phyloP scores from a whole-genome alignment of 1,284 basidiomycete species.

The Naganishia cerealis region DNA sequence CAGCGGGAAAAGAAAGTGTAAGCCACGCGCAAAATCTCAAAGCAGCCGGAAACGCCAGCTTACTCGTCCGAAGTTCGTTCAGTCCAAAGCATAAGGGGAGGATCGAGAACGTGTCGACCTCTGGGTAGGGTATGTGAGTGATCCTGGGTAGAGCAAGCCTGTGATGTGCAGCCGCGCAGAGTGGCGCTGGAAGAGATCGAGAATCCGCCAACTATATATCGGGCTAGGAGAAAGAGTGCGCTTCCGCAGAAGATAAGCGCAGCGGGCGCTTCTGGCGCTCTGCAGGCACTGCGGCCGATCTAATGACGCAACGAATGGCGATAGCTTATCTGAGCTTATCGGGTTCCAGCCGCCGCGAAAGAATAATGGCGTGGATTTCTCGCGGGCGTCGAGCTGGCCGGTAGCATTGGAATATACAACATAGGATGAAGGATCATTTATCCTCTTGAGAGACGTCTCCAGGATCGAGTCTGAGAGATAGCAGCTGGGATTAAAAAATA shows the following conservation, averaged over 20 bases:
- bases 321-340: slow-evolving; percentile 8
- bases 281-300: not conserved
- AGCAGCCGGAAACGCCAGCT: slow-evolving; percentile 32
- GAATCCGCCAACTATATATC: not conserved
- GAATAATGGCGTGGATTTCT: not conserved
- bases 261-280: slow-evolving; percentile 1
- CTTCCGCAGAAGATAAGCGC: slow-evolving; percentile 3
- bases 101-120: slow-evolving; percentile 23
- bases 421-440: too few relatives aligned
- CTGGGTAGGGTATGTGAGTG: not conserved
- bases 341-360: slow-evolving; percentile 1
- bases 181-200: not conserved
- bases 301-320: slow-evolving; percentile 6
- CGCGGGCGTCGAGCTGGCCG: too few relatives aligned
- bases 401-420: too few relatives aligned
- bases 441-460: too few relatives aligned
- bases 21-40: not conserved
- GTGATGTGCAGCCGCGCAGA: not conserved
- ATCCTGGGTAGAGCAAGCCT: not conserved
- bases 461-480: too few relatives aligned
- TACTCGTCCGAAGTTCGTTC: slow-evolving; percentile 55
- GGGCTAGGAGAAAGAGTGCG: too few relatives aligned
- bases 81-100: slow-evolving; percentile 49
- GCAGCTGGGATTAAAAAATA: too few relatives aligned
- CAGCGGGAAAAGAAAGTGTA: slow-evolving; percentile 1